Percentiles rank a stretch among this genome's conserved stretches.
These are phyloP conservation scores for Penicillium cosmopolitanum DNA, from an alignment of 495 filamentous ascomycete genomes.

Conservation along the genomic window DNA sequence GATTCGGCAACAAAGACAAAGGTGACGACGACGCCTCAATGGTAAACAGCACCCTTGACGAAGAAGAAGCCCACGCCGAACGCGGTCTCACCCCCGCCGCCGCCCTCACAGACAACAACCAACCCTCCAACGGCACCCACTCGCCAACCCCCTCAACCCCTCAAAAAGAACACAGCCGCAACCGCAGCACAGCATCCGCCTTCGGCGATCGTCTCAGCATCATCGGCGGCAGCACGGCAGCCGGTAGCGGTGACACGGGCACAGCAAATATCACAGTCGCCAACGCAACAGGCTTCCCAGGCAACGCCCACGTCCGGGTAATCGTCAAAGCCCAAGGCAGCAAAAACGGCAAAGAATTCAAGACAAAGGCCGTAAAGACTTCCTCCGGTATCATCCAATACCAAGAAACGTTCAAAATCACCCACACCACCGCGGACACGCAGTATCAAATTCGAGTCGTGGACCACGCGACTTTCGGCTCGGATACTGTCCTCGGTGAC, in stretches of 20 bases:
- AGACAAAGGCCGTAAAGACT: conserved; percentile 79
- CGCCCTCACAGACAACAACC: conserved; percentile 35
- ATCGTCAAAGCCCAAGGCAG: conserved; percentile 64
- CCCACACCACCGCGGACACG: conserved; percentile 74
- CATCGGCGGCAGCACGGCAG: conserved; percentile 49
- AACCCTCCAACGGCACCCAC: conserved; percentile 28
- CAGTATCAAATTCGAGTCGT: conserved; percentile 86
- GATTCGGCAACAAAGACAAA: conserved; percentile 55
- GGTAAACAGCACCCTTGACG: conserved; percentile 24
- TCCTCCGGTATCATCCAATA: conserved; percentile 60
- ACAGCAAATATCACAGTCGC: conserved; percentile 80
- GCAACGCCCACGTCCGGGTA: conserved; percentile 80
- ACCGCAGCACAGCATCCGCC: conserved; percentile 65
- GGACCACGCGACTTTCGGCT: conserved; percentile 79
- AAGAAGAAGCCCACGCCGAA: conserved; percentile 45
- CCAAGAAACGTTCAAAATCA: conserved; percentile 77
- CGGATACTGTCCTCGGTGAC: conserved; percentile 81
- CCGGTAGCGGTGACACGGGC: conserved; percentile 56
- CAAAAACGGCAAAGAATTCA: conserved; percentile 77
- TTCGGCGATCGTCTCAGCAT: conserved; percentile 51
- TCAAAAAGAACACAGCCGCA: conserved; percentile 60
- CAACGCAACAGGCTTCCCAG: conserved; percentile 77
- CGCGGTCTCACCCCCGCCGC: conserved; percentile 40
- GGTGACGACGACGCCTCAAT: conserved; percentile 56
- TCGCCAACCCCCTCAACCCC: conserved; percentile 34